A percentile compares a stretch with the other conserved stretches of the same genome.
Conservation (phyloP, 495 filamentous ascomycete genomes). For the Xylaria curta region DNA sequence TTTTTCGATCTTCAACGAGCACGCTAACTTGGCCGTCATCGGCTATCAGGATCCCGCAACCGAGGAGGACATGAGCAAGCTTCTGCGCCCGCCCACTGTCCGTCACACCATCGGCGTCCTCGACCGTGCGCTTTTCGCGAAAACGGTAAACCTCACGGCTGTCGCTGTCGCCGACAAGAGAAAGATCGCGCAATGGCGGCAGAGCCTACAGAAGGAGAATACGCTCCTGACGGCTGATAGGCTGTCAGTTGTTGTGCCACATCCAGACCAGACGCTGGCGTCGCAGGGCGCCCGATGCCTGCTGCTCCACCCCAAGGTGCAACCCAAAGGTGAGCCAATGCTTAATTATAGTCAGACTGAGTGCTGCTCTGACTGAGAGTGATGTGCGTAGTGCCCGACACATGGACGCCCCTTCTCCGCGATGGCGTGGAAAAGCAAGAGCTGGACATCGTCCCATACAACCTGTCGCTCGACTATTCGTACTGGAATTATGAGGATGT, state of each 20-base stretch:
- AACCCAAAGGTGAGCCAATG: slow-evolving; percentile 63
- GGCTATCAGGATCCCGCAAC: slow-evolving; percentile 15
- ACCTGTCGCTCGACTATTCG: slow-evolving; percentile 77
- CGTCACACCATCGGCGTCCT: slow-evolving; percentile 68
- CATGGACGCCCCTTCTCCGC: slow-evolving; percentile 72
- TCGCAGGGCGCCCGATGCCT: slow-evolving; percentile 69
- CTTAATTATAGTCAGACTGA: slow-evolving; percentile 11
- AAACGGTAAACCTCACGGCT: slow-evolving; percentile 75
- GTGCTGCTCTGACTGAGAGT: slow-evolving; percentile 25
- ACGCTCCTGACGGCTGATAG: slow-evolving; percentile 63
- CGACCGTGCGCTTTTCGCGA: slow-evolving; percentile 83
- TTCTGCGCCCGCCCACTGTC: slow-evolving; percentile 81
- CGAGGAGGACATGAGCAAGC: slow-evolving; percentile 45
- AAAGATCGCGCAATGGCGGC: slow-evolving; percentile 71
- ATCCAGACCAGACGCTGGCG: slow-evolving; percentile 61
- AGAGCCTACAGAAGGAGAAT: slow-evolving; percentile 59
- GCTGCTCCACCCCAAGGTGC: slow-evolving; percentile 73
- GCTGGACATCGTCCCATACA: slow-evolving; percentile 73
- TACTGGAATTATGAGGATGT: slow-evolving; percentile 89
- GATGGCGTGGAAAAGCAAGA: slow-evolving; percentile 71
- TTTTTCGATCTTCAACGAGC: background rate
- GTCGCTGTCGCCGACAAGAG: slow-evolving; percentile 74
- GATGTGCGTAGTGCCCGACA: slow-evolving; percentile 66
- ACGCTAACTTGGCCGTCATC: slow-evolving; percentile 20
- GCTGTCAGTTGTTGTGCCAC: slow-evolving; percentile 60